Conservation (phyloP, 495 filamentous ascomycete genomes). For the Neurospora sp. region DNA sequence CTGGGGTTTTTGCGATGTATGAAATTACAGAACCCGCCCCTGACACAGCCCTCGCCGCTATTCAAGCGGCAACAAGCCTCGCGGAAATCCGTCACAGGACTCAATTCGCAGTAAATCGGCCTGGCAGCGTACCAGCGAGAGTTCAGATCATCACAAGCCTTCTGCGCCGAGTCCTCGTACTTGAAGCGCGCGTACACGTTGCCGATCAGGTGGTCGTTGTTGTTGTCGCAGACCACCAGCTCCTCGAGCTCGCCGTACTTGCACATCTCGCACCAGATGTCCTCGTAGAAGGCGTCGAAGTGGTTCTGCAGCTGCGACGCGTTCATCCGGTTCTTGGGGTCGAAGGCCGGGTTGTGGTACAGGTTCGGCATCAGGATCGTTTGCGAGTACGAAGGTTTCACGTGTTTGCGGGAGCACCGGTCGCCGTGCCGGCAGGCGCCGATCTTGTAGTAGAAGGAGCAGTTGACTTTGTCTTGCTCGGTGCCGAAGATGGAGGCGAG, state of each 20-base stretch:
- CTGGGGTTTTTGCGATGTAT: conserved; percentile 94
- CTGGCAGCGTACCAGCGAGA: conserved; percentile 93
- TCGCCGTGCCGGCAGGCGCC: conserved; percentile 97
- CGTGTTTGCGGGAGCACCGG: conserved; percentile 94
- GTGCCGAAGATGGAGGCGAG: conserved; percentile 99
- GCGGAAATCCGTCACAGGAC: conserved; percentile 94
- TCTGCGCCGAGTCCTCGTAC: conserved; percentile 94
- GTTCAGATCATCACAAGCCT: conserved; percentile 89
- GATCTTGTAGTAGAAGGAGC: conserved; percentile 50
- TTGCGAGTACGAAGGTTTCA: conserved; percentile 96
- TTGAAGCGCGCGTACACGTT: conserved; percentile 99
- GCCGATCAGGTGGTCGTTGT: conserved; percentile 97
- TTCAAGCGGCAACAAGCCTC: conserved; percentile 96
- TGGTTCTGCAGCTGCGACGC: conserved; percentile 90
- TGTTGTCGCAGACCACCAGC: conserved; percentile 86
- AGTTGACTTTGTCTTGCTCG: conserved; percentile 84
- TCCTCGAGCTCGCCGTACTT: conserved; percentile 86
- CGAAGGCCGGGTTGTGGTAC: conserved; percentile 97
- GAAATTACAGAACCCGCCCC: conserved; percentile 98
- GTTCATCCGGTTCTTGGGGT: conserved; percentile 95
- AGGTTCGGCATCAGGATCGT: conserved; percentile 97
- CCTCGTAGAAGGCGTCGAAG: conserved; percentile 99
- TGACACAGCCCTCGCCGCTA: conserved; percentile 86
- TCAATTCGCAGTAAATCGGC: conserved; percentile 95
- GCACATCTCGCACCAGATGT: conserved; percentile 99